Evolutionary conservation across 2,329 filamentous ascomycete species (phyloP).

Genomic region (Ramularia collo-cygni): DNA sequence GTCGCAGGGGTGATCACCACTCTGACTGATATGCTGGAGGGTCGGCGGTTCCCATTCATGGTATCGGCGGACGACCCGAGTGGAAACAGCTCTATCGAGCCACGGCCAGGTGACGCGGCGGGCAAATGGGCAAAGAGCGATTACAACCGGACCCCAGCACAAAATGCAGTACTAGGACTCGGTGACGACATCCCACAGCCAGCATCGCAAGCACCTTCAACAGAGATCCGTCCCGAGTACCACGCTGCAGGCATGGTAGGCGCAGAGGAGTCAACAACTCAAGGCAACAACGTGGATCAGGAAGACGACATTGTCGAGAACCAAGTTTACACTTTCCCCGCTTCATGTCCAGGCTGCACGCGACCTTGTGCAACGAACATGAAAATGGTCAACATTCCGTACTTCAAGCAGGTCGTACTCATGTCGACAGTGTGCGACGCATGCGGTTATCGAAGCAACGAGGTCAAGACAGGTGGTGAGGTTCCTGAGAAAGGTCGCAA

Average conservation of each 20-base stretch:
- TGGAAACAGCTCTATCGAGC: conserved; percentile 95
- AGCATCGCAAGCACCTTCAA: conserved; percentile 45
- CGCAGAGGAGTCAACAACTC: conserved; percentile 9
- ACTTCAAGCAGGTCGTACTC: conserved; percentile 95
- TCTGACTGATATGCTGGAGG: conserved; percentile 68
- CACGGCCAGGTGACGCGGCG: conserved; percentile 65
- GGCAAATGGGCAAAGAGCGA: conserved; percentile 85
- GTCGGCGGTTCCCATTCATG: conserved; percentile 78
- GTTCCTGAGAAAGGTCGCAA: conserved; percentile 79
- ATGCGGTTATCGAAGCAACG: conserved; percentile 87
- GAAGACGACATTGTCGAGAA: conserved; percentile 79
- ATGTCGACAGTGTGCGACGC: conserved; percentile 90
- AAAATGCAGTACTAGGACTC: conserved; percentile 81
- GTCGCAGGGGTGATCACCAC: conserved; percentile 69
- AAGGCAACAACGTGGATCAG: conserved; percentile 37
- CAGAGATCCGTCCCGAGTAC: conserved; percentile 50
- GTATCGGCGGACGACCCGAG: conserved; percentile 83
- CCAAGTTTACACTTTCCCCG: conserved; percentile 87
- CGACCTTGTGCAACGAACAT: conserved; percentile 85
- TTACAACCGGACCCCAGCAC: conserved; percentile 72
- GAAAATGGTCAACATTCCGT: conserved; percentile 97
- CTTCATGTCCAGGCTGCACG: conserved; percentile 84
- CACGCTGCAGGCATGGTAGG: conserved; percentile 39
- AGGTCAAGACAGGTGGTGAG: conserved; percentile 94
- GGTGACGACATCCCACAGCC: conserved; percentile 39